Percentiles rank a stretch among this genome's conserved stretches.
Conservation (phyloP, 2,329 filamentous ascomycete genomes). For the Raffaelea arxii region DNA sequence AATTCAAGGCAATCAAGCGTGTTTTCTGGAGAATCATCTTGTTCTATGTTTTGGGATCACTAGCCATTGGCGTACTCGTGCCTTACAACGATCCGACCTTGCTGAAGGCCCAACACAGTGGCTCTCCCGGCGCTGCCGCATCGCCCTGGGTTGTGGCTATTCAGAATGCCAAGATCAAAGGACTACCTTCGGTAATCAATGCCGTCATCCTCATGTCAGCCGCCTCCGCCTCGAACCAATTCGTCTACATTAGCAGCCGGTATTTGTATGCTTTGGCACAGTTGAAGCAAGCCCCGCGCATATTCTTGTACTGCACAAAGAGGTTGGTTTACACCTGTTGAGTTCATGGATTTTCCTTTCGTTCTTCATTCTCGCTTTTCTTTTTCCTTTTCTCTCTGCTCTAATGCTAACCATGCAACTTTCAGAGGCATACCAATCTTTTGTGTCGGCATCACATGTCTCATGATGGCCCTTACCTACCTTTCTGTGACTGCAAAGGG, state of each 20-base stretch:
- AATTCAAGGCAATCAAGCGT: conserved; percentile 50
- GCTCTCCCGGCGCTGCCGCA: conserved; percentile 37
- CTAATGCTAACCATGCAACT: background rate
- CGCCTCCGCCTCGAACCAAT: conserved; percentile 49
- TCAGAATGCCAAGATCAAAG: conserved; percentile 51
- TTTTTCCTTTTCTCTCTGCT: background rate
- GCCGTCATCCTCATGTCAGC: conserved; percentile 51
- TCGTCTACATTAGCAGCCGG: conserved; percentile 49
- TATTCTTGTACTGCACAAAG: conserved; percentile 48
- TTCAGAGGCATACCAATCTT: background rate
- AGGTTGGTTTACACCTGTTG: too few species aligned
- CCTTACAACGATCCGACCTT: conserved; percentile 53
- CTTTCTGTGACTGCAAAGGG: too few species aligned
- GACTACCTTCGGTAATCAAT: conserved; percentile 53
- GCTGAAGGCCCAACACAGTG: conserved; percentile 30
- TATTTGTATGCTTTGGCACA: conserved; percentile 51
- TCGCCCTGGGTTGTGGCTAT: conserved; percentile 61
- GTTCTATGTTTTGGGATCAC: conserved; percentile 54
- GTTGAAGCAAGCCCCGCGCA: conserved; percentile 46
- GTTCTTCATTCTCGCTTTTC: background rate
- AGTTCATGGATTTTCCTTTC: too few species aligned
- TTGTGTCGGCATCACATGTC: background rate
- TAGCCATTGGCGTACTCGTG: conserved; percentile 52
- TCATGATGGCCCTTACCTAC: background rate
- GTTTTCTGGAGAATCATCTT: conserved; percentile 53